Evolutionary conservation across 352 stramenopile species (phyloP).

Genomic region (Phytophthora multivora): DNA sequence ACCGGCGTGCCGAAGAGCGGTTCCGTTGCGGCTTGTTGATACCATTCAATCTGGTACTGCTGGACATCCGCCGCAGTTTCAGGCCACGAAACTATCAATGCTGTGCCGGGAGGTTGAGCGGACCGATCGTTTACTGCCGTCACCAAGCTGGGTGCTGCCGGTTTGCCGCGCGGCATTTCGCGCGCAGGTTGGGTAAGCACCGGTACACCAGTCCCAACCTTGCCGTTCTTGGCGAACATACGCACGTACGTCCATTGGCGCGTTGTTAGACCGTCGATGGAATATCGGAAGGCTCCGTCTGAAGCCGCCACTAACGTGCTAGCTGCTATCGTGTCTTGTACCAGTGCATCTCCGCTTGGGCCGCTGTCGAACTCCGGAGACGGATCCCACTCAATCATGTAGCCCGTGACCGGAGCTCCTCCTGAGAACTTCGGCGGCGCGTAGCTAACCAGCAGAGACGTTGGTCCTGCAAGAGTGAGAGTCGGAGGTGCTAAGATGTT

Average conservation of each 20-base stretch:
- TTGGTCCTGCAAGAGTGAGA: slow-evolving; percentile 71
- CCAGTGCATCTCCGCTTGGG: slow-evolving; percentile 55
- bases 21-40: slow-evolving; percentile 48
- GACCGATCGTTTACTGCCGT: slow-evolving; percentile 41
- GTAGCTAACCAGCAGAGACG: slow-evolving; percentile 81
- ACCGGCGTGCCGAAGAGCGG: slow-evolving; percentile 64
- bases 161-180: slow-evolving; percentile 76
- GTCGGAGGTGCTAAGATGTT: slow-evolving; percentile 58
- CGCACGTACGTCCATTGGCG: slow-evolving; percentile 65
- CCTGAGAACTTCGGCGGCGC: slow-evolving; percentile 84
- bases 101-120: slow-evolving; percentile 42
- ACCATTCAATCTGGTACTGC: slow-evolving; percentile 78
- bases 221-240: slow-evolving; percentile 70
- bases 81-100: slow-evolving; percentile 62
- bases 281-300: slow-evolving; percentile 40
- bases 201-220: slow-evolving; percentile 50
- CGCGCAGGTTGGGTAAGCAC: slow-evolving; percentile 49
- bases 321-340: slow-evolving; percentile 35
- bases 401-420: slow-evolving; percentile 86
- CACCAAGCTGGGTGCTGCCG: slow-evolving; percentile 37
- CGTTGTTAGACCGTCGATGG: slow-evolving; percentile 55
- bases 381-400: slow-evolving; percentile 92
- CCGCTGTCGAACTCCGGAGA: slow-evolving; percentile 78
- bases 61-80: slow-evolving; percentile 32
- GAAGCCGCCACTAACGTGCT: slow-evolving; percentile 25